Conservation (phyloP, 1,139 yeast genomes). For the Tardiomyces digboiensis region DNA sequence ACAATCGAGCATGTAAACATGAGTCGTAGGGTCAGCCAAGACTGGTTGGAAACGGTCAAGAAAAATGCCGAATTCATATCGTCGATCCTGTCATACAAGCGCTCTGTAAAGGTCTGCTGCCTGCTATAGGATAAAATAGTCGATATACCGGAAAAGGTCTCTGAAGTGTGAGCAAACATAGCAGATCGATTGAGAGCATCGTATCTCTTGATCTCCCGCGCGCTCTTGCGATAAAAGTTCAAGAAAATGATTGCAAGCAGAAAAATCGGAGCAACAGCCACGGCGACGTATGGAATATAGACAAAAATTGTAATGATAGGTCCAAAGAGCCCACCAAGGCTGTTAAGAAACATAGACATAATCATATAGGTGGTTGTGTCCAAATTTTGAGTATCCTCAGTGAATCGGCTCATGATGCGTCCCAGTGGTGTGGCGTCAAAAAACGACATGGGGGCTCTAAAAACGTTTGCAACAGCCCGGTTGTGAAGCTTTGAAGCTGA, state of each 20-base stretch:
- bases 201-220: conserved; percentile 74
- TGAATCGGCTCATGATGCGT: conserved; percentile 59
- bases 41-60: conserved; percentile 56
- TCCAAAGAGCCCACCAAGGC: conserved; percentile 13
- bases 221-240: conserved; percentile 59
- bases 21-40: conserved; percentile 67
- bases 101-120: conserved; percentile 38
- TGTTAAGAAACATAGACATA: conserved; percentile 16
- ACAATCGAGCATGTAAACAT: conserved; percentile 42
- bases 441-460: conserved; percentile 67
- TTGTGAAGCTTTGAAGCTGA: conserved; percentile 24
- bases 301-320: conserved; percentile 19
- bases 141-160: conserved; percentile 61
- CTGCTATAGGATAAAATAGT: conserved; percentile 60
- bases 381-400: conserved; percentile 76
- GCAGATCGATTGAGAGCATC: conserved; percentile 71
- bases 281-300: conserved; percentile 19
- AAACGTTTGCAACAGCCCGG: conserved; percentile 48
- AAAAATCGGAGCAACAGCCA: conserved; percentile 19
- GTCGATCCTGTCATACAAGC: conserved; percentile 43
- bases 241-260: conserved; percentile 16
- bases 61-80: conserved; percentile 66
- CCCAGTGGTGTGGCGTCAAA: conserved; percentile 66
- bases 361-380: conserved; percentile 47
- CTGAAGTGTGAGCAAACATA: conserved; percentile 72